phyloP scores from a whole-genome alignment of 768 basidiomycete species.

The Porpolomopsis calyptriformis region DNA sequence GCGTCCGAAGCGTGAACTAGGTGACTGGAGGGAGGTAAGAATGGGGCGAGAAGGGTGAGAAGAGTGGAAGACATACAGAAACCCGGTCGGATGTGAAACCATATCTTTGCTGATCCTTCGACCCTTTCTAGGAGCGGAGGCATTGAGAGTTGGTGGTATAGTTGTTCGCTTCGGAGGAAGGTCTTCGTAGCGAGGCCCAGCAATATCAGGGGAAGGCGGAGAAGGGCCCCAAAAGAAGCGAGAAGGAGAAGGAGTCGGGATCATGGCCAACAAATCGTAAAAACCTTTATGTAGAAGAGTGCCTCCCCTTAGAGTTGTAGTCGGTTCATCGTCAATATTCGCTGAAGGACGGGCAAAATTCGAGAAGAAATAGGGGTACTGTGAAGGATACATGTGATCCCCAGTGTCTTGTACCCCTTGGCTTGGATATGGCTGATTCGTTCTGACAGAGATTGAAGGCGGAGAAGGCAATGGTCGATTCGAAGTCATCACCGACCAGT shows the following conservation, averaged over 20 bases:
- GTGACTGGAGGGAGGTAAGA: conserved; percentile 44
- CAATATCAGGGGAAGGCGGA: conserved; percentile 33
- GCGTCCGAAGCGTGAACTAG: conserved; percentile 86
- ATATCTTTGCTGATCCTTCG: conserved; percentile 78
- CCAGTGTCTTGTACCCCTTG: conserved; percentile 11
- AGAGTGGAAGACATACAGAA: conserved; percentile 49
- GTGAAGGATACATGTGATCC: conserved; percentile 19
- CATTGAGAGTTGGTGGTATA: conserved; percentile 18
- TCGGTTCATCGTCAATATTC: conserved; percentile 32
- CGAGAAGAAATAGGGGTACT: conserved; percentile 29
- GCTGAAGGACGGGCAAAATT: conserved; percentile 26
- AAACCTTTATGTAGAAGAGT: conserved; percentile 83
- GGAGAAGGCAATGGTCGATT: conserved; percentile 22
- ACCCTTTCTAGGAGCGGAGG: conserved; percentile 32
- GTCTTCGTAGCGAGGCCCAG: conserved; percentile 64
- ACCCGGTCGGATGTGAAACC: conserved; percentile 74
- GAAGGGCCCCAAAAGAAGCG: conserved; percentile 48
- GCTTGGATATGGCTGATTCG: conserved; percentile 18
- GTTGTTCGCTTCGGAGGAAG: conserved; percentile 27
- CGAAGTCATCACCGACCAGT: conserved; percentile 1
- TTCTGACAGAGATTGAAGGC: conserved; percentile 19
- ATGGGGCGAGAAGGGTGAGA: conserved; percentile 17
- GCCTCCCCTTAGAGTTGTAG: conserved; percentile 49
- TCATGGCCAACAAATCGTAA: conserved; percentile 74
- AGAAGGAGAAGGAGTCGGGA: conserved; percentile 61